Evolutionary conservation across 495 filamentous ascomycete species (phyloP).

Genomic region (Penicillium goetzii): DNA sequence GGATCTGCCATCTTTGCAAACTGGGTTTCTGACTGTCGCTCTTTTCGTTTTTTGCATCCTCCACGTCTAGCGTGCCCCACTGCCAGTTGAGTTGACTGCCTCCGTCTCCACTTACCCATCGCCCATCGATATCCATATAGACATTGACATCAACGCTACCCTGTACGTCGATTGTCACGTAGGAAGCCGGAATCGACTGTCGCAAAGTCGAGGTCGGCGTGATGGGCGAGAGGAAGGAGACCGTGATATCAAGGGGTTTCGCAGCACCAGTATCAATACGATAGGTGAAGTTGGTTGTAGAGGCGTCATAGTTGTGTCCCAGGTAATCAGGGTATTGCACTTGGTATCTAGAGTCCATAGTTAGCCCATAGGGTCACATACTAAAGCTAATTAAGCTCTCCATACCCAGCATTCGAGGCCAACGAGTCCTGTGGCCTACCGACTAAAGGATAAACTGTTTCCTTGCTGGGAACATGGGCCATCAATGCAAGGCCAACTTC

Average conservation of each 20-base stretch:
- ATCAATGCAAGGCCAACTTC: slow-evolving; percentile 83
- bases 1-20: slow-evolving; percentile 67
- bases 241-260: slow-evolving; percentile 60
- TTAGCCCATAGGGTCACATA: not conserved
- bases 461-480: slow-evolving; percentile 70
- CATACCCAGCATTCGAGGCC: slow-evolving; percentile 49
- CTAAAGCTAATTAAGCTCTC: not conserved
- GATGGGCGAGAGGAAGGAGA: slow-evolving; percentile 91
- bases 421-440: slow-evolving; percentile 87
- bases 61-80: slow-evolving; percentile 47
- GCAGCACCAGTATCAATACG: slow-evolving; percentile 53
- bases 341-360: slow-evolving; percentile 52
- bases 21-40: slow-evolving; percentile 14
- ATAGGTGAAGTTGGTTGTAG: slow-evolving; percentile 91
- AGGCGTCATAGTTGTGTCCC: slow-evolving; percentile 86
- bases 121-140: slow-evolving; percentile 86
- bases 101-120: slow-evolving; percentile 82
- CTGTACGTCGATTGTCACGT: slow-evolving; percentile 74
- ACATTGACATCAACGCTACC: slow-evolving; percentile 75
- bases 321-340: slow-evolving; percentile 72
- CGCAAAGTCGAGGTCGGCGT: slow-evolving; percentile 89
- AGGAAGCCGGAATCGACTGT: slow-evolving; percentile 88
- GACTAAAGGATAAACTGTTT: slow-evolving; percentile 81
- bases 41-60: slow-evolving; percentile 30
- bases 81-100: slow-evolving; percentile 72